Evolutionary conservation across 306 rosid species (phyloP), one percentile per base, ranked within the genome.

Genomic region (Trifolium dubium): DNA sequence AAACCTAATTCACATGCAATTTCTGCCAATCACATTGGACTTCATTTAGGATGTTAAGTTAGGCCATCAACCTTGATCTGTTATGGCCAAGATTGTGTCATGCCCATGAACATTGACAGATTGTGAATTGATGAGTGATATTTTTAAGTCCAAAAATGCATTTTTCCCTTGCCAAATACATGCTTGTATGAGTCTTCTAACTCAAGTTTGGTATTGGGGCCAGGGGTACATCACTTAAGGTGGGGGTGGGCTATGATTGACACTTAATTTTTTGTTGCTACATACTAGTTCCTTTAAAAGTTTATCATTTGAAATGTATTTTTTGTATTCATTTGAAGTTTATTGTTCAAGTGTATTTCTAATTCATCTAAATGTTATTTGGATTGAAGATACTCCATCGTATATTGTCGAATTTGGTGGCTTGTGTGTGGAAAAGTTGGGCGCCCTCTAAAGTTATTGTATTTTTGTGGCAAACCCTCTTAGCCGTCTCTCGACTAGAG

Each of bases 1-100:
- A 35, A 4, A 35, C 28, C 47, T 62, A 62, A 62, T 14, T 34
- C 67, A 62, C 67, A 62, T 62, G 67, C 13, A n/a, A 35, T 14
- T 32, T 61, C 44, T 32, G 14, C 34, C 43, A 60, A 3, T 10
- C 66, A 12, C 10, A 5, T 60, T 60, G 19, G 23, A 31, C 66
- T 60, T 60, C 13, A 14, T 31, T 60, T 60, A 31, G 40, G 23
- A 31, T 13, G 41, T 41, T 2, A 31, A 13, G 30, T 59, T 59
- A 29, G 39, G 64, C 64, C 64, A 59, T 59, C 64, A 59, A 11
- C 19, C 41, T 31, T 29, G 35, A 10, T 35, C 15, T 28, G 14
- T 1, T 56, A 35, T 56, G 13, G 32, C n/a, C 59, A 17, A 8
- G 60, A 54, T 17, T 30, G 60, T 54, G 32, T 10, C n/a, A 10